Evolutionary conservation across 2,329 filamentous ascomycete genomes (phyloP).

Genomic region (Thyridium curvatum): DNA sequence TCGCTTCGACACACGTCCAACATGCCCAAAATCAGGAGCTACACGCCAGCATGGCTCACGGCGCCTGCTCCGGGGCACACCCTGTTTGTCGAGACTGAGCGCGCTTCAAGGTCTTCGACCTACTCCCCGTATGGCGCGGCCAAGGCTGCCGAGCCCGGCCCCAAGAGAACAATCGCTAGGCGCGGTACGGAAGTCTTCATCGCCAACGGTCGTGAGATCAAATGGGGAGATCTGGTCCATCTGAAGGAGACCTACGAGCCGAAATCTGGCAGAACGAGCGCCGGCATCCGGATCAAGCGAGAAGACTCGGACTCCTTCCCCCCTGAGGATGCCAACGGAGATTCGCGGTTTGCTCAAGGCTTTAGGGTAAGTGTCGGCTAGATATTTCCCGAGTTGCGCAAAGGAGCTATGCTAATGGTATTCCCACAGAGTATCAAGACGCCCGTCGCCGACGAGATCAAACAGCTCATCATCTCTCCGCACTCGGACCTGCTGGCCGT

Average conservation of each 20-base stretch:
- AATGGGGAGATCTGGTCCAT: conserved; percentile 80
- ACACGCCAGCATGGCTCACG: conserved; percentile 82
- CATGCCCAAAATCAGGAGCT: conserved; percentile 84
- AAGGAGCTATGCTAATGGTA: background rate
- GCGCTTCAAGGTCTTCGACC: conserved; percentile 21
- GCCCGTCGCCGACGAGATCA: conserved; percentile 74
- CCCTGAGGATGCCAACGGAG: conserved; percentile 17
- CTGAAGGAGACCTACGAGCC: conserved; percentile 60
- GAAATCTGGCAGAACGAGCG: conserved; percentile 19
- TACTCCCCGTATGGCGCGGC: conserved; percentile 30
- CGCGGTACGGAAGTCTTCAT: conserved; percentile 85
- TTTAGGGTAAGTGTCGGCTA: conserved; percentile 36
- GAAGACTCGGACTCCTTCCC: conserved; percentile 36
- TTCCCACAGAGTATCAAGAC: conserved; percentile 61
- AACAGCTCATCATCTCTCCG: conserved; percentile 79
- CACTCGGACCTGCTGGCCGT: conserved; percentile 78
- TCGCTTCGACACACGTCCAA: no score
- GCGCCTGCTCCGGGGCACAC: conserved; percentile 70
- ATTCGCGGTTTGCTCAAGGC: conserved; percentile 25
- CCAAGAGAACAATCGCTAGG: conserved; percentile 65
- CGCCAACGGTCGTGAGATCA: conserved; percentile 80
- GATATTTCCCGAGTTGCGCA: conserved; percentile 12
- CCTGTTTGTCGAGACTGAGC: conserved; percentile 57
- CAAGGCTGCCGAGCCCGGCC: conserved; percentile 38
- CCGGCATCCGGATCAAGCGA: conserved; percentile 36